Evolutionary conservation across 2,329 filamentous ascomycete genomes (phyloP), one percentile per base, ranked within the genome.

Genomic region (Phaeophleospora eucalypticola): DNA sequence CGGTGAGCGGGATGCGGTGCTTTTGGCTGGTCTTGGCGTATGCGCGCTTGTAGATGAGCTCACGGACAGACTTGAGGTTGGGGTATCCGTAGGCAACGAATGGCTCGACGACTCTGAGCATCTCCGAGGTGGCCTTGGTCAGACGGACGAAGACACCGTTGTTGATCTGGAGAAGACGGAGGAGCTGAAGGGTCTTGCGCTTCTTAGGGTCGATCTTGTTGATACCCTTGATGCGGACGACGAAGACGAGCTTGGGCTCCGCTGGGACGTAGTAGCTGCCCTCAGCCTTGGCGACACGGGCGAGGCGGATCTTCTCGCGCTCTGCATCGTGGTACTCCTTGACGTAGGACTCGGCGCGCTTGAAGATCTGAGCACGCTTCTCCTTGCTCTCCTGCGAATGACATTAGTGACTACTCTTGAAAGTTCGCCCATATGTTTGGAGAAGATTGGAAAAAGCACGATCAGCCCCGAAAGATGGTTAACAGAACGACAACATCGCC

Each of bases 401-500:
- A 60, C 62, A 64, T 73, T 58, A 73, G 68, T 60, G 40, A 45
- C 14, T 50, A 45, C 46, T 46, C 54, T 17, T 36, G 12, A 37
- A 20, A 35, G 12, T n/a, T 15, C 32, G 49, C 52, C 47, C 49
- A 34, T 36, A 19, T 39, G 19, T 42, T 18, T 42, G 15, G 32
- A 44, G 96, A 64, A 68, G 42, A 45, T 42, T 45, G 41, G 12
- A 12, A 29, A 6, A 29, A 29, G 24, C 58, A 60, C 52, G 56
- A 57, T 97, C 93, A 96, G 89, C 88, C 89, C 91, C 89, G 89
- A 95, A 95, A 95, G 89, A 95, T 95, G 89, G 88, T 94, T 88
- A 84, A 89, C 81, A 80, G 80, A 80, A 87, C 88, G 89, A 96
- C 91, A 95, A 79, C 93, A 98, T 95, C 71, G 93, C 87, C 74